Evolutionary conservation across 139 green algal genomes (phyloP).

Genomic region (Yamagishiella unicocca): DNA sequence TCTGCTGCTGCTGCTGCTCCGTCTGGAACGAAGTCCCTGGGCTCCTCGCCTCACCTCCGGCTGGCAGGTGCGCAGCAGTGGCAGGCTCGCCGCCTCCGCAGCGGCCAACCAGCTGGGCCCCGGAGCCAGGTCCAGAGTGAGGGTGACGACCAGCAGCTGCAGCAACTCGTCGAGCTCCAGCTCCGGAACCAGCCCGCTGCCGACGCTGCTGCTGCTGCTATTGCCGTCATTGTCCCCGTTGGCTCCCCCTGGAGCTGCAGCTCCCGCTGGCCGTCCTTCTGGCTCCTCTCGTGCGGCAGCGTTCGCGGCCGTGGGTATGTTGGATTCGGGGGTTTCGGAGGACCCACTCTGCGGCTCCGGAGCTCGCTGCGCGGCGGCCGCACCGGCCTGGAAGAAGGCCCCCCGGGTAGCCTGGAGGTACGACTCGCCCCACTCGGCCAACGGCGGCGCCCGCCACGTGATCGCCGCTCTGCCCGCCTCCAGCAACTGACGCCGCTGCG

Average conservation of each 20-base stretch:
- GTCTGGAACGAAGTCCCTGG: background rate
- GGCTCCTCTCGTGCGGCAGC: too few relatives aligned
- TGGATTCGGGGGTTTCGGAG: too few relatives aligned
- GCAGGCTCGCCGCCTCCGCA: conserved; percentile 22
- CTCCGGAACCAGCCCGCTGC: background rate
- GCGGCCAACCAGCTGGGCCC: background rate
- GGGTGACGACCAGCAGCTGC: background rate
- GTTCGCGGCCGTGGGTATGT: too few relatives aligned
- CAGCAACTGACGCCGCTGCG: background rate
- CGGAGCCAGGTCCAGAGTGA: conserved; percentile 22
- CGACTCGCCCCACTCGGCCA: conserved; percentile 13
- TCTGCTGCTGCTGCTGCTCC: too few relatives aligned
- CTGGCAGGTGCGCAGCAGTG: conserved; percentile 4
- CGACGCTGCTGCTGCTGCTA: background rate
- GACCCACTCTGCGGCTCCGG: too few relatives aligned
- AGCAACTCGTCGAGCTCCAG: conserved; percentile 8
- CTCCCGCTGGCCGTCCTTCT: background rate
- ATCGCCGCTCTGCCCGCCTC: background rate
- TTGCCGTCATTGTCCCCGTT: background rate
- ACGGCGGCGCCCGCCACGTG: background rate
- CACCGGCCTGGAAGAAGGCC: conserved; percentile 10
- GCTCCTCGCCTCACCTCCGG: conserved; percentile 1
- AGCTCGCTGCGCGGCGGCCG: too few relatives aligned
- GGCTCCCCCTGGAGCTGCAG: background rate
- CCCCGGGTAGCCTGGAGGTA: background rate